Evolutionary conservation across 345 rosid genomes (phyloP).

Genomic region (Clausena lansium): DNA sequence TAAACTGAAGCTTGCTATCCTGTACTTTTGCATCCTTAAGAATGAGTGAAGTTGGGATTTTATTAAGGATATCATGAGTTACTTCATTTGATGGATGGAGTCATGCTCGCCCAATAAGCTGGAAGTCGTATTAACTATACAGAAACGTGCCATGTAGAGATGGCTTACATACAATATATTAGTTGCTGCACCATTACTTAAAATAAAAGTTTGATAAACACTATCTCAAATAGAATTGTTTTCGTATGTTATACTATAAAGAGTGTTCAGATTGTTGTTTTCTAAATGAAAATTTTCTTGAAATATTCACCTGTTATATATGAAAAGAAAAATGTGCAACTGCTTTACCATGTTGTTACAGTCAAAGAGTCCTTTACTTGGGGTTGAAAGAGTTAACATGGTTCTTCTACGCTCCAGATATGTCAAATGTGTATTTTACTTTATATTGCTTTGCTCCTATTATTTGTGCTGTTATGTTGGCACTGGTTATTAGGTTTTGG

Average conservation of each 20-base stretch:
- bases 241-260: neutral
- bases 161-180: neutral
- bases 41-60: neutral
- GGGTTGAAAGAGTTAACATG: neutral
- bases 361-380: neutral
- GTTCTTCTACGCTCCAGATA: neutral
- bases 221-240: neutral
- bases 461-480: neutral
- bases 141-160: neutral
- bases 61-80: neutral
- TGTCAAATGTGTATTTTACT: neutral
- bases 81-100: too few relatives aligned
- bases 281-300: neutral
- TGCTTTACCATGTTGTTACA: neutral
- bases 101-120: neutral
- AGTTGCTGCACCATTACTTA: neutral
- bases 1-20: neutral
- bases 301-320: neutral
- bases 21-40: neutral
- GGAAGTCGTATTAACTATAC: neutral
- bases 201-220: neutral
- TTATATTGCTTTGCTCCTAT: neutral
- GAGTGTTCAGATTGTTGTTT: neutral
- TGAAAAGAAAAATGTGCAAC: neutral
- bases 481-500: neutral